Evolutionary conservation across 164 flowering plant species (phyloP).

Genomic region (Cinnamomum chago): DNA sequence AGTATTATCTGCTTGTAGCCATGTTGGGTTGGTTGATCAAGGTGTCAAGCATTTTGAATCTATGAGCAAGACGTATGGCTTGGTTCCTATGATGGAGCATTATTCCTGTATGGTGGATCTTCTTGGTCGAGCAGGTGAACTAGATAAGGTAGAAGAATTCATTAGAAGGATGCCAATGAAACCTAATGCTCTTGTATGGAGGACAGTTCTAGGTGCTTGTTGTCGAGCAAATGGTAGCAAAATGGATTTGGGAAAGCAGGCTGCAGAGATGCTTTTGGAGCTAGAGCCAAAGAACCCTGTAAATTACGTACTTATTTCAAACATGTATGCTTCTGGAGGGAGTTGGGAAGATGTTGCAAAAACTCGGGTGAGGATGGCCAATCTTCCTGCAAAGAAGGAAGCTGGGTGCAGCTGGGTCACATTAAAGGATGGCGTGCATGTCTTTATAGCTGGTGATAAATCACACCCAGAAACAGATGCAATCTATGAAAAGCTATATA

Average conservation of each 20-base stretch:
- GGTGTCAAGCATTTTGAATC: conserved; percentile 66
- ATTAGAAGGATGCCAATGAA: conserved; percentile 63
- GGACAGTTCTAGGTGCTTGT: conserved; percentile 80
- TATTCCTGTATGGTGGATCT: conserved; percentile 89
- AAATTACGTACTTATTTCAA: conserved; percentile 74
- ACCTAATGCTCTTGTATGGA: conserved; percentile 75
- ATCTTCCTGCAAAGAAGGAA: conserved; percentile 65
- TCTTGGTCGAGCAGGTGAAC: conserved; percentile 74
- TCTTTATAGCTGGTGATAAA: conserved; percentile 76
- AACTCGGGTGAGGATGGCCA: conserved; percentile 54
- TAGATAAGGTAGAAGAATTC: conserved; percentile 60
- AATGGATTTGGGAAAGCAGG: conserved; percentile 54
- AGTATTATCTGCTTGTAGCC: conserved; percentile 93
- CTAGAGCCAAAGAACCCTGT: conserved; percentile 83
- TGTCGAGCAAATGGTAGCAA: conserved; percentile 47
- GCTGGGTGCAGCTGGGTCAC: conserved; percentile 93
- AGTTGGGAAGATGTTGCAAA: conserved; percentile 71
- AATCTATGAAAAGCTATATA: conserved; percentile 61
- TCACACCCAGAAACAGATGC: conserved; percentile 63
- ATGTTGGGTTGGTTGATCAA: conserved; percentile 67
- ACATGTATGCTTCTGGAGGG: conserved; percentile 78
- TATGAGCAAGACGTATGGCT: conserved; percentile 49
- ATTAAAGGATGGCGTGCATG: conserved; percentile 87
- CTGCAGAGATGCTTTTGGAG: conserved; percentile 67
- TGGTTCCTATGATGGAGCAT: conserved; percentile 72